Base-by-base conservation (phyloP, 73 alveolate genomes). In the Paramecium pentaurelia region DNA sequence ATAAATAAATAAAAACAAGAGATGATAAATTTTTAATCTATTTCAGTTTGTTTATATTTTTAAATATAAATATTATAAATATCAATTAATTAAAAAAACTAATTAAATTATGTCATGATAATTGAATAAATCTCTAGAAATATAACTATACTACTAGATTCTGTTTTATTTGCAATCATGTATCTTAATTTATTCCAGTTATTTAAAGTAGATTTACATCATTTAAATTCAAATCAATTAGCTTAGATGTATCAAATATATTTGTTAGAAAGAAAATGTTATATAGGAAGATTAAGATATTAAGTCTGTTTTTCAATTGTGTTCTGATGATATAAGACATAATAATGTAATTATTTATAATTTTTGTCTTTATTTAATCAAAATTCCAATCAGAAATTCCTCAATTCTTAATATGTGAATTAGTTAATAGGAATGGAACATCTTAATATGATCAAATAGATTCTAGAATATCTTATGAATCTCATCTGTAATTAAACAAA, bases 141-240 rank as follows among this genome's bases (percentile, higher is more conserved):
- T 97, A 58, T 95, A 64, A 64, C 0, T 1, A 38, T 38, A 38
- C 6, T 38, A 0, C 0, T 34, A 94, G 99, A 92, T 99, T 99
- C 96, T 98, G 99, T 92, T 95, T 99, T 54, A 98, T 99, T 49
- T 99, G 99, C 97, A 98, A 98, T 92, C 98, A 99, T 86, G 97
- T 97, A 54, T 93, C 99, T 87, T 27, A 60, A 40, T 98, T 99
- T 92, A 98, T 99, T 42, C 99, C 97, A 86, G 99, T 99, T 1
- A 93, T 99, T 58, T 97, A 98, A 44, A 93, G 99, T 40, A 93
- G 99, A 40, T 98, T 99, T 93, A 99, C 98, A 8, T 97, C 97
- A 94, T 97, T 97, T 93, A 97, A 99, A 68, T 99, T 99, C 92
- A 96, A 97, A 54, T 99, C 99, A 14, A 96, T 99, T 86, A 95